A percentile compares a stretch with the other conserved stretches of the same genome.
Evolutionary conservation across 1,284 basidiomycete genomes (phyloP).

Genomic region (Cutaneotrichosporon sp.): DNA sequence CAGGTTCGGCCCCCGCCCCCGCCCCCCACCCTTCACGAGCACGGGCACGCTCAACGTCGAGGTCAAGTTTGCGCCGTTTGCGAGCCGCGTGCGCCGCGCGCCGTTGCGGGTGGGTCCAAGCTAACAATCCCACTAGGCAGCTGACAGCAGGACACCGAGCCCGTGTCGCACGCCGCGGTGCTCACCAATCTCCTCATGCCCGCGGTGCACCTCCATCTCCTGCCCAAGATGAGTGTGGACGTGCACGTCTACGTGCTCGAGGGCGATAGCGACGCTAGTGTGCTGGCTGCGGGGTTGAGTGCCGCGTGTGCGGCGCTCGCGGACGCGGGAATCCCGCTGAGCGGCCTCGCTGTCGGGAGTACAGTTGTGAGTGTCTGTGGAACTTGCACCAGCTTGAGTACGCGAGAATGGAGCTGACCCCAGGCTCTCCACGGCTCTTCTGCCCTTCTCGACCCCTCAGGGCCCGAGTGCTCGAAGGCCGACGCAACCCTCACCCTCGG

Average conservation of each 20-base stretch:
- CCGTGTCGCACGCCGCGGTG: conserved; percentile 74
- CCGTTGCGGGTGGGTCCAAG: conserved; percentile 74
- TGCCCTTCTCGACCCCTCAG: conserved; percentile 76
- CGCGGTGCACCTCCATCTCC: conserved; percentile 79
- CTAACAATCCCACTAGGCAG: no score
- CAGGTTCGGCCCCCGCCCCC: conserved; percentile 87
- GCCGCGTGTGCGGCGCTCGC: conserved; percentile 84
- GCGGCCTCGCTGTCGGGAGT: conserved; percentile 47
- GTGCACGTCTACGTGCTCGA: conserved; percentile 89
- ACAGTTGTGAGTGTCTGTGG: conserved; percentile 30
- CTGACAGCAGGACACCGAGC: conserved; percentile 79
- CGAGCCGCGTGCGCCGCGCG: conserved; percentile 70
- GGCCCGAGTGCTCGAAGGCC: conserved; percentile 55
- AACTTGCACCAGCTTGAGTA: no score
- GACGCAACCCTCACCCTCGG: conserved; percentile 70
- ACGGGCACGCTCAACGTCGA: conserved; percentile 89
- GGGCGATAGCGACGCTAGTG: conserved; percentile 80
- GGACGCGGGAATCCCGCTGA: conserved; percentile 51
- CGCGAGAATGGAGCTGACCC: conserved; percentile 16
- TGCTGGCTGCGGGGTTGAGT: conserved; percentile 77
- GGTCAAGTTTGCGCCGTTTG: conserved; percentile 95
- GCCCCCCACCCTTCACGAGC: conserved; percentile 67
- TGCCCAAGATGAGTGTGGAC: conserved; percentile 94
- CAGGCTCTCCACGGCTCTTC: conserved; percentile 52
- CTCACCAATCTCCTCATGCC: conserved; percentile 86